Evolutionary conservation across 2,329 filamentous ascomycete species (phyloP), one percentile per base, ranked within the genome.

Genomic region (Fulvia fulva): DNA sequence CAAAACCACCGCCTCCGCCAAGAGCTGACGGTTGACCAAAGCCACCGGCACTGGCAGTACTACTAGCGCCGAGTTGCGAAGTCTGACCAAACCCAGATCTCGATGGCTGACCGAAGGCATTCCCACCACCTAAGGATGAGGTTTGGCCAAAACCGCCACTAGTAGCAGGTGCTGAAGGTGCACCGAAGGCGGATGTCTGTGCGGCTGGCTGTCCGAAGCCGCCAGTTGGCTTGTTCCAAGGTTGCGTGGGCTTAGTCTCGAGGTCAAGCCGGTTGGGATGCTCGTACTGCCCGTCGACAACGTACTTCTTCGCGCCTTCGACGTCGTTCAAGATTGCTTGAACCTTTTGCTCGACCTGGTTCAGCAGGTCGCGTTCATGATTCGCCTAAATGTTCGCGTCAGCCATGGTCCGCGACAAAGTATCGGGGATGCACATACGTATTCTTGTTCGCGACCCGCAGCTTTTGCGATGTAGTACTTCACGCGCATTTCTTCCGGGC

Each of bases 401-500:
- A 55, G 52, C 43, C 19, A 11, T 7, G 12, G 26, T 32, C 28
- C 25, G 3, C 34, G 6, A 12, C 14, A 7, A 25, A 25, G 16
- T 19, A n/a, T 16, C 32, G 7, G 14, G 7, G 37, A 5, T 23
- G 12, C 22, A 68, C 70, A 76, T 78, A 85, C 76, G 26, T 81
- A 82, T 63, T 76, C 73, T 56, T 81, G 73, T 52, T 79, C 74
- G 56, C 64, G 88, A 1, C 89, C 88, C 7, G 81, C 70, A 8
- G 83, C 81, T 43, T 80, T 77, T 1, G 83, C 83, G 53, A 86
- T 78, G 69, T 93, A 92, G 70, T 91, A 87, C 22, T 79, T 76
- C 26, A 92, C 71, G 51, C 91, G 83, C 71, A 96, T 83, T 74
- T 97, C 93, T 73, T 97, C 93, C 43, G 89, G 88, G 68, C 91